Conservation (phyloP, 2,329 filamentous ascomycete species). For the Cyphellophora europaea region DNA sequence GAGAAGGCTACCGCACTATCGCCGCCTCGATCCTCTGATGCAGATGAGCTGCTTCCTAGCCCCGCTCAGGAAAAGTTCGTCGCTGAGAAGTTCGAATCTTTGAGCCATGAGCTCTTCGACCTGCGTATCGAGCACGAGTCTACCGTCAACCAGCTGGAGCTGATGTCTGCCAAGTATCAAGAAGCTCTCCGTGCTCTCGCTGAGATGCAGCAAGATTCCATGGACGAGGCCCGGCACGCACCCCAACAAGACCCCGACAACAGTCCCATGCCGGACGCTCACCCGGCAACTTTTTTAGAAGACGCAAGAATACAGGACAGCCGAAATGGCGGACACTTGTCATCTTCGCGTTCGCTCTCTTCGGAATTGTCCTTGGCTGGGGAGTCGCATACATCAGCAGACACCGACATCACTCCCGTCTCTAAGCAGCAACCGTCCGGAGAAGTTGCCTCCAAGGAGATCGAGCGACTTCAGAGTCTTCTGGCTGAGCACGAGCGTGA, state of each 20-base stretch:
- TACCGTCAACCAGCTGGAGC: slow-evolving; percentile 70
- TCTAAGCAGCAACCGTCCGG: slow-evolving; percentile 10
- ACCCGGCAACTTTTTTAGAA: slow-evolving; percentile 77
- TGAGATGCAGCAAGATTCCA: slow-evolving; percentile 66
- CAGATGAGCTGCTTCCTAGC: slow-evolving; percentile 48
- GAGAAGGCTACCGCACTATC: slow-evolving; percentile 23
- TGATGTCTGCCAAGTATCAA: slow-evolving; percentile 81
- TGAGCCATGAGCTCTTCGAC: slow-evolving; percentile 85
- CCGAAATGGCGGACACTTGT: slow-evolving; percentile 58
- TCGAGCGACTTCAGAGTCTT: slow-evolving; percentile 61
- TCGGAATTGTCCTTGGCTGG: slow-evolving; percentile 86
- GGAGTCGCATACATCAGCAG: slow-evolving; percentile 60
- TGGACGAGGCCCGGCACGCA: slow-evolving; percentile 72
- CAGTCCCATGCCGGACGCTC: slow-evolving; percentile 30
- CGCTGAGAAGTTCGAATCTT: slow-evolving; percentile 81
- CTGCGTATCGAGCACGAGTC: slow-evolving; percentile 83
- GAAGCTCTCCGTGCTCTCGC: slow-evolving; percentile 73
- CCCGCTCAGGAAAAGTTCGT: slow-evolving; percentile 78
- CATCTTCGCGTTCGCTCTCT: slow-evolving; percentile 83
- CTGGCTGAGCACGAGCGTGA: slow-evolving; percentile 68
- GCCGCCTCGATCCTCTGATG: slow-evolving; percentile 12
- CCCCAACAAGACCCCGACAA: slow-evolving; percentile 27
- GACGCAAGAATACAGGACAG: slow-evolving; percentile 57
- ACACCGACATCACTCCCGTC: slow-evolving; percentile 24
- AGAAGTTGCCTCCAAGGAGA: slow-evolving; percentile 43